Evolutionary conservation across 2,329 filamentous ascomycete species (phyloP).

Genomic region (Ceratocystis alfenasii): DNA sequence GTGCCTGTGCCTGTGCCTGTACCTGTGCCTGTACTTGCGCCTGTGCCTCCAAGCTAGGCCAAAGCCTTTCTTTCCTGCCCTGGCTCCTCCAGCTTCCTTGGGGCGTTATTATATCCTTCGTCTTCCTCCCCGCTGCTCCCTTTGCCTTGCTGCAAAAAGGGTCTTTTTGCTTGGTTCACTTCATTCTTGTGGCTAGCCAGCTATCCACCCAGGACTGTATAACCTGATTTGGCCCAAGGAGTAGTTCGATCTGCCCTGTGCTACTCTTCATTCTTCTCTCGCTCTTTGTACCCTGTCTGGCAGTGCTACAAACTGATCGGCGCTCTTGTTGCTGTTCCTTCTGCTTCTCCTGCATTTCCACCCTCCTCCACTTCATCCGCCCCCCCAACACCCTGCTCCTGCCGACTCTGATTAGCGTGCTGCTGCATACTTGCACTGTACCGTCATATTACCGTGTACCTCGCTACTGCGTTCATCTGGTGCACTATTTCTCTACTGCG

Average conservation of each 20-base stretch:
- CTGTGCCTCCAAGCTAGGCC: too few species aligned
- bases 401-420: background rate
- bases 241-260: background rate
- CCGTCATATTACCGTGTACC: background rate
- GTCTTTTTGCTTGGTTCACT: background rate
- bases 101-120: background rate
- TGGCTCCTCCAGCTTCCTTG: background rate
- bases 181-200: background rate
- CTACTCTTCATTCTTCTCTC: constrained; percentile 7
- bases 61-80: background rate
- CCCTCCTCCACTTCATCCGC: background rate
- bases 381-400: background rate
- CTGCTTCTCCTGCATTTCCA: constrained; percentile 9
- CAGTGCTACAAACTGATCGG: constrained; percentile 1
- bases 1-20: too few species aligned
- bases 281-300: constrained; percentile 6
- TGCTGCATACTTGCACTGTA: background rate
- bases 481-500: background rate
- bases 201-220: background rate
- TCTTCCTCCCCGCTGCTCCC: background rate
- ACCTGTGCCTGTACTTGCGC: too few species aligned
- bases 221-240: constrained; percentile 1
- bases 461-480: background rate
- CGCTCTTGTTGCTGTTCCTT: constrained; percentile 5
- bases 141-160: background rate